These are phyloP conservation scores for Mycosphaerella sp. DNA, from an alignment of 2,329 filamentous ascomycete species.

Conservation along the genomic window DNA sequence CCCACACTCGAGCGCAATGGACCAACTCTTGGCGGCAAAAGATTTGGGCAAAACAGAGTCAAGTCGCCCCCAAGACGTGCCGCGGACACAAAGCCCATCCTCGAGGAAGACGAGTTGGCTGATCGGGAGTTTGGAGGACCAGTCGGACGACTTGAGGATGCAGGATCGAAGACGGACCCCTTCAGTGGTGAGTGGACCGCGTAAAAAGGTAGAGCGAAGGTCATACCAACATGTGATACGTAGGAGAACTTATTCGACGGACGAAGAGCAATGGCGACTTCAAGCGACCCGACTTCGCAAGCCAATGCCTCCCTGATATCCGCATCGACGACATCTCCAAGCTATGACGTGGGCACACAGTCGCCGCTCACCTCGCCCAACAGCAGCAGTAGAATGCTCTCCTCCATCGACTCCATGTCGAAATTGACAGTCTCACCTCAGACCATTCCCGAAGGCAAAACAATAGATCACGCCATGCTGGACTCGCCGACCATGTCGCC, in stretches of 20 bases:
- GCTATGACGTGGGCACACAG: conserved; percentile 16
- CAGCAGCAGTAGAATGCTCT: conserved; percentile 20
- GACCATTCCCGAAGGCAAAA: conserved; percentile 28
- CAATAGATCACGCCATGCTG: conserved; percentile 24
- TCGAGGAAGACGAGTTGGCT: conserved; percentile 27
- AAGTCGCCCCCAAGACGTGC: conserved; percentile 30
- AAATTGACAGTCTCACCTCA: conserved; percentile 29
- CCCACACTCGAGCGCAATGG: conserved; percentile 17
- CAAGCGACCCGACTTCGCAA: conserved; percentile 20
- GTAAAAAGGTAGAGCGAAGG: conserved; percentile 6
- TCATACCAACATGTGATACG: conserved; percentile 12
- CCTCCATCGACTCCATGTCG: conserved; percentile 28
- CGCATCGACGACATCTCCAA: conserved; percentile 29
- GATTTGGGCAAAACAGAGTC: conserved; percentile 16
- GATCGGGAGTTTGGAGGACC: conserved; percentile 22
- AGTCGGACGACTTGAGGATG: conserved; percentile 21
- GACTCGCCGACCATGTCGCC: conserved; percentile 24
- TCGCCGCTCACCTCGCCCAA: conserved; percentile 23
- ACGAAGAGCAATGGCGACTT: conserved; percentile 20
- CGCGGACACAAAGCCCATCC: conserved; percentile 24
- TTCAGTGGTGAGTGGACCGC: conserved; percentile 28
- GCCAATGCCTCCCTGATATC: conserved; percentile 30
- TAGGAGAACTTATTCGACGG: conserved; percentile 25
- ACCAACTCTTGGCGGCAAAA: conserved; percentile 14
- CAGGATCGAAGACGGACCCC: conserved; percentile 28